phyloP scores from a whole-genome alignment of 176 grass and related monocot genomes.

The Cenchrus americanus region DNA sequence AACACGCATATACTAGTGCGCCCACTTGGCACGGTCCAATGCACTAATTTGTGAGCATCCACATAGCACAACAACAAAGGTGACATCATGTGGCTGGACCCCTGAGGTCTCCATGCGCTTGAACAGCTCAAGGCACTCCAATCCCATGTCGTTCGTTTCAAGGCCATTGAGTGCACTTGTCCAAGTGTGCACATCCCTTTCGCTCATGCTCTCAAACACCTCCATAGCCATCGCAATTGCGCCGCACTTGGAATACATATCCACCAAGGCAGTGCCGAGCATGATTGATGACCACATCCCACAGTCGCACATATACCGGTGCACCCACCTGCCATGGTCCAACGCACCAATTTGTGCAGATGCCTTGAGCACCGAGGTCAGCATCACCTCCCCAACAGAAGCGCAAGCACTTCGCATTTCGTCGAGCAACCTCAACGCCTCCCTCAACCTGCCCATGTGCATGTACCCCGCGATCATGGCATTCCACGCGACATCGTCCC shows the following conservation, averaged over 20 bases:
- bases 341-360: slow-evolving; percentile 64
- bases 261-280: slow-evolving; percentile 71
- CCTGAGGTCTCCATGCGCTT: slow-evolving; percentile 56
- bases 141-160: slow-evolving; percentile 67
- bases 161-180: slow-evolving; percentile 66
- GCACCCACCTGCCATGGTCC: slow-evolving; percentile 71
- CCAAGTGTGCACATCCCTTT: slow-evolving; percentile 80
- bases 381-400: slow-evolving; percentile 49
- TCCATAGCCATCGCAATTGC: slow-evolving; percentile 42
- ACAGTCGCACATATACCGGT: slow-evolving; percentile 34
- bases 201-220: slow-evolving; percentile 70
- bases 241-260: slow-evolving; percentile 90
- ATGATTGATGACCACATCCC: slow-evolving; percentile 58
- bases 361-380: slow-evolving; percentile 64
- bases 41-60: no score
- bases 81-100: slow-evolving; percentile 65
- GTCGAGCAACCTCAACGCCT: slow-evolving; percentile 65
- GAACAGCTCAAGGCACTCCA: slow-evolving; percentile 70
- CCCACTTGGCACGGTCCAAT: no score
- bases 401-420: slow-evolving; percentile 54
- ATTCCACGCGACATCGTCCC: slow-evolving; percentile 70
- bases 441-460: slow-evolving; percentile 51
- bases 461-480: slow-evolving; percentile 73
- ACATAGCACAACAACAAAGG: slow-evolving; percentile 63
- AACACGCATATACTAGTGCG: no score